These are phyloP conservation scores for Aspergillus hiratsukae DNA, from an alignment of 2,329 filamentous ascomycete species.

Conservation along the genomic window DNA sequence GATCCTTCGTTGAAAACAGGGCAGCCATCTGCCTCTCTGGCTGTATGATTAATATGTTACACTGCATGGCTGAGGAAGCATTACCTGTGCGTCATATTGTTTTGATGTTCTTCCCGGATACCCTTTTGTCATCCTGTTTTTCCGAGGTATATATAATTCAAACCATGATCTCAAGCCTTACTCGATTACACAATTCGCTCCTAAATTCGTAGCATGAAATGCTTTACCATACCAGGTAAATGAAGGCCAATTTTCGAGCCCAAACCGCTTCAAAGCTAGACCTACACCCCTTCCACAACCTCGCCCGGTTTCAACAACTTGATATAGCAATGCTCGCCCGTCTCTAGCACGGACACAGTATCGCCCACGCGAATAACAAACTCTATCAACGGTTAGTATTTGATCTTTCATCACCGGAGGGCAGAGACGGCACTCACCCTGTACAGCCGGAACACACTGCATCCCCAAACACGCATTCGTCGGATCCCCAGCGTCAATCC, in stretches of 20 bases:
- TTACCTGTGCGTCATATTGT: background rate
- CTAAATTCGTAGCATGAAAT: background rate
- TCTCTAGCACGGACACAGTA: slow-evolving; percentile 37
- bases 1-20: background rate
- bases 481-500: slow-evolving; percentile 48
- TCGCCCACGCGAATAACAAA: slow-evolving; percentile 38
- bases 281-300: slow-evolving; percentile 25
- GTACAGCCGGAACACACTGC: slow-evolving; percentile 42
- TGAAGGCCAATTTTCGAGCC: background rate
- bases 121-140: background rate
- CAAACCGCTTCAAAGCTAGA: background rate
- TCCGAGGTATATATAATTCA: background rate
- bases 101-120: background rate
- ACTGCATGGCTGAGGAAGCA: background rate
- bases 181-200: background rate
- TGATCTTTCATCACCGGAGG: background rate
- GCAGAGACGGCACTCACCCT: slow-evolving; percentile 18
- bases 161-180: background rate
- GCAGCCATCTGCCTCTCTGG: background rate
- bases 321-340: slow-evolving; percentile 42
- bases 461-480: slow-evolving; percentile 50
- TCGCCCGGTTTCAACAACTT: slow-evolving; percentile 36
- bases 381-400: slow-evolving; percentile 15
- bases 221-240: background rate
- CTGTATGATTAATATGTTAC: background rate